Evolutionary conservation across 1,284 basidiomycete species (phyloP).

Genomic region (Omphalotus olearius): DNA sequence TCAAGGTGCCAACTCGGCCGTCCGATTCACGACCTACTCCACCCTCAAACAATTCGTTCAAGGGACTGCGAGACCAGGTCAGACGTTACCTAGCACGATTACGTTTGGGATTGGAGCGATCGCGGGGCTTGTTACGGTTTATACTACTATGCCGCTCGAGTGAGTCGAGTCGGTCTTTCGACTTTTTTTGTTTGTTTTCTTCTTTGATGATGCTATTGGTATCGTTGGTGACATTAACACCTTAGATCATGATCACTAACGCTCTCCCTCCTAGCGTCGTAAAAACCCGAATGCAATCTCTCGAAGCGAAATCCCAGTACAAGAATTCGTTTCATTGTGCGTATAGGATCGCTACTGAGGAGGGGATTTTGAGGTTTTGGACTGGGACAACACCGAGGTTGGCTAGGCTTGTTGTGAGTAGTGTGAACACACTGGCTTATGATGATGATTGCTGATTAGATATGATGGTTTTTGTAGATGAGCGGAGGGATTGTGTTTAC

Average conservation of each 20-base stretch:
- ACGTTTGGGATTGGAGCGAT: slow-evolving; percentile 94
- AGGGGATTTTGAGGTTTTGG: slow-evolving; percentile 90
- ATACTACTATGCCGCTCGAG: slow-evolving; percentile 93
- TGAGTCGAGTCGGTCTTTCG: slow-evolving; percentile 35
- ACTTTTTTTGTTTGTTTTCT: background rate
- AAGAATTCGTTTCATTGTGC: slow-evolving; percentile 93
- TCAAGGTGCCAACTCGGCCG: slow-evolving; percentile 95
- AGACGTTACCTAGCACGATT: slow-evolving; percentile 80
- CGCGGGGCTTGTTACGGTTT: slow-evolving; percentile 94
- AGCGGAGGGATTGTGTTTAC: slow-evolving; percentile 96
- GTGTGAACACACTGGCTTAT: no score
- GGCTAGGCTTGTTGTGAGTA: slow-evolving; percentile 76
- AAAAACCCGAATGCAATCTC: slow-evolving; percentile 97
- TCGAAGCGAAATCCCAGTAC: slow-evolving; percentile 82
- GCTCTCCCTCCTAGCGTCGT: slow-evolving; percentile 73
- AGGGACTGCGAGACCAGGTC: slow-evolving; percentile 78
- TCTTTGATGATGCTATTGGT: no score
- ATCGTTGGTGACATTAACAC: no score
- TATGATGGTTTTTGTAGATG: no score
- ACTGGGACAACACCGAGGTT: slow-evolving; percentile 91
- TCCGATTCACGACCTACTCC: slow-evolving; percentile 95
- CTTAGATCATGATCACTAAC: no score
- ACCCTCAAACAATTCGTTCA: slow-evolving; percentile 92
- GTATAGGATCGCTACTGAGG: slow-evolving; percentile 87
- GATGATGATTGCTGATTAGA: no score